Evolutionary conservation across 1,284 basidiomycete genomes (phyloP).

Genomic region (Irpex rosettiformis): DNA sequence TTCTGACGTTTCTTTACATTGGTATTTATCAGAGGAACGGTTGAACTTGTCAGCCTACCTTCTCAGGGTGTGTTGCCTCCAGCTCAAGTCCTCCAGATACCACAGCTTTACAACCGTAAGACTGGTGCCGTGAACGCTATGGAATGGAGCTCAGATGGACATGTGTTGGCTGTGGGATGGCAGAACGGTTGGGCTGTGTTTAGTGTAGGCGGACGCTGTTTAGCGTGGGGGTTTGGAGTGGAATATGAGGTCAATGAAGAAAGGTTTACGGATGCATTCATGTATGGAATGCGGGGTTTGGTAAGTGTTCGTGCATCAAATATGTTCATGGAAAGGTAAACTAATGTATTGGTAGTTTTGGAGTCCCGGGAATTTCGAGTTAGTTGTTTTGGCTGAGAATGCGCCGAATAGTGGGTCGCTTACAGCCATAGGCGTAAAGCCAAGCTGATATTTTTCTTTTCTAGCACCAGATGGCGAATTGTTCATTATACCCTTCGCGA

Average conservation of each 20-base stretch:
- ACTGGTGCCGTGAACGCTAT: slow-evolving; percentile 76
- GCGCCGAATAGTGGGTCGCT: slow-evolving; percentile 42
- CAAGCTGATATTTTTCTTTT: not conserved
- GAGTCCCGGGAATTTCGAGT: slow-evolving; percentile 86
- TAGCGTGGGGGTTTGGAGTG: slow-evolving; percentile 72
- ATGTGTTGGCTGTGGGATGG: slow-evolving; percentile 97
- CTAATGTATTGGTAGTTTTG: slow-evolving; percentile 62
- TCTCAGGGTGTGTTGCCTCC: slow-evolving; percentile 49
- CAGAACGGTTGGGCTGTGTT: slow-evolving; percentile 87
- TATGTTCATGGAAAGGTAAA: not conserved
- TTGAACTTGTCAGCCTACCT: slow-evolving; percentile 66
- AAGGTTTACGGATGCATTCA: slow-evolving; percentile 80
- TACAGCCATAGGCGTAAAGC: not conserved
- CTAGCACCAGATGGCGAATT: slow-evolving; percentile 66
- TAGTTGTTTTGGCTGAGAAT: slow-evolving; percentile 64
- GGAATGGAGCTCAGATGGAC: slow-evolving; percentile 94
- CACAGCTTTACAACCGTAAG: slow-evolving; percentile 50
- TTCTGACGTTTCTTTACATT: slow-evolving; percentile 1
- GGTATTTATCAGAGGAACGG: slow-evolving; percentile 43
- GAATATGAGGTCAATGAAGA: slow-evolving; percentile 60
- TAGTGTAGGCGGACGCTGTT: slow-evolving; percentile 86
- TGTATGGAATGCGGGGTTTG: slow-evolving; percentile 71
- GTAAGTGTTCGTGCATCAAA: slow-evolving; percentile 40
- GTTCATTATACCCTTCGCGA: slow-evolving; percentile 89
- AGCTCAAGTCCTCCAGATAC: slow-evolving; percentile 52